phyloP scores from a whole-genome alignment of 2,329 filamentous ascomycete species.

The Podosphaera fusca region DNA sequence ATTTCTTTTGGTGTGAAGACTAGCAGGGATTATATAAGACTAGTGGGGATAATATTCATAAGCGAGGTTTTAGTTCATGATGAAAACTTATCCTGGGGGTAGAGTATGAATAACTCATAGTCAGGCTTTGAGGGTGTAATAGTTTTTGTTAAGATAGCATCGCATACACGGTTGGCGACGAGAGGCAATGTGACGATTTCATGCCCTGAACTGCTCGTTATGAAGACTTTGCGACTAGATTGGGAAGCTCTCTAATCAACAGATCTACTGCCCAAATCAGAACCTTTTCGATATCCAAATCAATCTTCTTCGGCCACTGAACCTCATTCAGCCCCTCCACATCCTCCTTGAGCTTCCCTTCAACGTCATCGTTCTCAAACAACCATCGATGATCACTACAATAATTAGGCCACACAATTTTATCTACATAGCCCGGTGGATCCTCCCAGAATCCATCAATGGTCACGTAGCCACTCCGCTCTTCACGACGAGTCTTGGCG shows the following conservation, averaged over 20 bases:
- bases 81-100: too few species aligned
- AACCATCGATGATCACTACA: constrained; percentile 60
- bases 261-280: constrained; percentile 46
- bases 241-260: constrained; percentile 22
- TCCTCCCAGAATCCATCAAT: constrained; percentile 86
- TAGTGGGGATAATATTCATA: too few species aligned
- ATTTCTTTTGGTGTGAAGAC: too few species aligned
- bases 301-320: constrained; percentile 22
- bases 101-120: too few species aligned
- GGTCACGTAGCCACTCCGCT: constrained; percentile 55
- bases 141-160: too few species aligned
- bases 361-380: constrained; percentile 46
- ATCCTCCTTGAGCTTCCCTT: constrained; percentile 24
- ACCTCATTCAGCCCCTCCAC: constrained; percentile 25
- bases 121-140: too few species aligned
- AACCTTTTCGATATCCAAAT: constrained; percentile 35
- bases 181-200: too few species aligned
- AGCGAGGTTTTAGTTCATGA: too few species aligned
- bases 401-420: constrained; percentile 92
- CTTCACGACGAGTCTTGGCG: constrained; percentile 42
- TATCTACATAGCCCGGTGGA: constrained; percentile 80
- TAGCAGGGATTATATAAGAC: too few species aligned
- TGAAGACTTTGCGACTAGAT: not conserved
- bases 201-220: too few species aligned
- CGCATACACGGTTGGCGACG: too few species aligned